phyloP scores from a whole-genome alignment of 2,329 filamentous ascomycete genomes.

The Intubia oerlemansii region DNA sequence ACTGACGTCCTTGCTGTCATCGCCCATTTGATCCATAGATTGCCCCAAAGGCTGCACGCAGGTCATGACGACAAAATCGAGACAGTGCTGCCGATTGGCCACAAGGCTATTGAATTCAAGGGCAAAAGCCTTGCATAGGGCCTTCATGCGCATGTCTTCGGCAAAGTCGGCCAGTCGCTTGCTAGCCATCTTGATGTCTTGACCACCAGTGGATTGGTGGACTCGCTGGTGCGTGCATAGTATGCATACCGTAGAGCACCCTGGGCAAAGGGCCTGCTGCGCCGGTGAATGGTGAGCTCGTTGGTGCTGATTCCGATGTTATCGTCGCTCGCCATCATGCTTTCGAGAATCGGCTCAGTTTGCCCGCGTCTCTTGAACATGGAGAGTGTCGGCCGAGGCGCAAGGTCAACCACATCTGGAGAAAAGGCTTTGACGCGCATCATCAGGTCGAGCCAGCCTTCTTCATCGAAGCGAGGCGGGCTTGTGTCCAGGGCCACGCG shows the following conservation, averaged over 20 bases:
- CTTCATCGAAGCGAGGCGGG: conserved; percentile 10
- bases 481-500: too few relatives aligned
- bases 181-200: conserved; percentile 12
- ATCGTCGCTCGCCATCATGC: conserved; percentile 16
- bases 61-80: conserved; percentile 15
- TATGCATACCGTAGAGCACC: conserved; percentile 14
- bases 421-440: conserved; percentile 12
- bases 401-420: conserved; percentile 11
- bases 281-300: conserved; percentile 14
- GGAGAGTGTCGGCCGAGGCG: too few relatives aligned
- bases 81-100: conserved; percentile 5
- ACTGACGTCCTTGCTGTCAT: too few relatives aligned
- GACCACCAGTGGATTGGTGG: conserved; percentile 14
- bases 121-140: conserved; percentile 18
- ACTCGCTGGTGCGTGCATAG: conserved; percentile 14
- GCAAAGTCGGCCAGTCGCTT: conserved; percentile 11
- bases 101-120: conserved; percentile 18
- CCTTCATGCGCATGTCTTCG: conserved; percentile 18
- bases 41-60: too few relatives aligned
- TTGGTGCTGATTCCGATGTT: conserved; percentile 14
- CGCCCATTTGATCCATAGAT: too few relatives aligned
- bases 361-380: too few relatives aligned
- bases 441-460: conserved; percentile 12
- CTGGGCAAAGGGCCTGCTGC: conserved; percentile 13
- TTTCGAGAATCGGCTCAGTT: too few relatives aligned